These are phyloP conservation scores for Phtheirospermum japonicum DNA, from an alignment of 257 asterid species.

Conservation along the genomic window DNA sequence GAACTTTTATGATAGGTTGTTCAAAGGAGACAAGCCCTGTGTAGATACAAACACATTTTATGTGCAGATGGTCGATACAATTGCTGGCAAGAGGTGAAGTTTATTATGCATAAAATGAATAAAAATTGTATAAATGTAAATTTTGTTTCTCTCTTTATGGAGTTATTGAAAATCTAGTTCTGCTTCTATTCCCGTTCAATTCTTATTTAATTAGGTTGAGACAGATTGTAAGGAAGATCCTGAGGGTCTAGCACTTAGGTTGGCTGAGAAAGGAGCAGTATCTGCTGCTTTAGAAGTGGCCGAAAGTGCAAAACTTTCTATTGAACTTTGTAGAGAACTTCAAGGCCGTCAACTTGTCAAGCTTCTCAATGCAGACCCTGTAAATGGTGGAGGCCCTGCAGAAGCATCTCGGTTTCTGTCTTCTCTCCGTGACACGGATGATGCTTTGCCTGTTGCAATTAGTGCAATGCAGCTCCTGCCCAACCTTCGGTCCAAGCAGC, in stretches of 20 bases:
- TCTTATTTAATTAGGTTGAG: conserved; percentile 62
- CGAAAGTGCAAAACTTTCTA: conserved; percentile 87
- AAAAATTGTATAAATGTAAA: conserved; percentile 4
- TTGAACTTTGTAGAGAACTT: conserved; percentile 93
- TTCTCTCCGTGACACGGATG: conserved; percentile 82
- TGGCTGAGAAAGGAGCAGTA: conserved; percentile 97
- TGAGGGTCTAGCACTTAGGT: conserved; percentile 94
- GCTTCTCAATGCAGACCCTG: conserved; percentile 95
- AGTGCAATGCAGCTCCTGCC: conserved; percentile 99
- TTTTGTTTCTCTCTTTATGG: conserved; percentile 10
- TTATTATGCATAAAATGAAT: conserved; percentile 22
- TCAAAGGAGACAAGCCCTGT: conserved; percentile 81
- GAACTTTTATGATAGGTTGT: conserved; percentile 48
- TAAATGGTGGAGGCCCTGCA: conserved; percentile 98
- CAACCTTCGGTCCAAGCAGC: conserved; percentile 94
- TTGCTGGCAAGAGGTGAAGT: conserved; percentile 95
- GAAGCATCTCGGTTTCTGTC: conserved; percentile 99
- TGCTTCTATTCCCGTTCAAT: conserved; percentile 15
- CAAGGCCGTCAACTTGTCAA: conserved; percentile 99
- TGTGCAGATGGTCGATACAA: conserved; percentile 81
- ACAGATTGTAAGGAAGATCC: conserved; percentile 90
- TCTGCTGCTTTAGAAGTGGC: conserved; percentile 96
- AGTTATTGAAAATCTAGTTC: conserved; percentile 9
- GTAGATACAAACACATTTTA: conserved; percentile 83
- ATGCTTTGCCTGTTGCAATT: conserved; percentile 97